phyloP scores from a whole-genome alignment of 768 basidiomycete genomes.

The Tephrocybe sp. region DNA sequence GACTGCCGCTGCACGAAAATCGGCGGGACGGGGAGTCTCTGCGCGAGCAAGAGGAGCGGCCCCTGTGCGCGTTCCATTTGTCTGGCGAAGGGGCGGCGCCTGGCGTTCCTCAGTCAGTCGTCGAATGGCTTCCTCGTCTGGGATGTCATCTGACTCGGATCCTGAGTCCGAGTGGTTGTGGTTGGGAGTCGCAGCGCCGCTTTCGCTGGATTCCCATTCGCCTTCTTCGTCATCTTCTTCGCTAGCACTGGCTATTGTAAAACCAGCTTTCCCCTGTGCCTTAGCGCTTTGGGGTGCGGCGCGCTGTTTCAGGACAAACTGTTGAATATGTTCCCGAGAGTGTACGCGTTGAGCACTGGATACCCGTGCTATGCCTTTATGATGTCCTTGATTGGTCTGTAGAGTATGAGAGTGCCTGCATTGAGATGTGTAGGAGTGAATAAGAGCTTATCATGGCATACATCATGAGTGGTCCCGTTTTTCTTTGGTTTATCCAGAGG shows the following conservation, averaged over 20 bases:
- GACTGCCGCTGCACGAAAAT: constrained; percentile 23
- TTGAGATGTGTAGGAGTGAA: constrained; percentile 10
- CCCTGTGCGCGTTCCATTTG: constrained; percentile 11
- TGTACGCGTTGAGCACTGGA: constrained; percentile 36
- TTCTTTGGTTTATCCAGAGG: constrained; percentile 56
- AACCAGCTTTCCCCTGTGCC: constrained; percentile 47
- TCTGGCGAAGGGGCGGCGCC: constrained; percentile 6
- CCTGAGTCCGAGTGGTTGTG: constrained; percentile 45
- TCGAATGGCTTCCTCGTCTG: constrained; percentile 16
- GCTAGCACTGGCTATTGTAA: constrained; percentile 54
- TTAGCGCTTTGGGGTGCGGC: constrained; percentile 23
- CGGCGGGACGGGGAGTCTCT: constrained; percentile 35
- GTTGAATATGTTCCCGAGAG: constrained; percentile 32
- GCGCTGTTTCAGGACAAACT: constrained; percentile 23
- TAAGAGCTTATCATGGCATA: constrained; percentile 29
- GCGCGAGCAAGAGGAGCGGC: constrained; percentile 28
- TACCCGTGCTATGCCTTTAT: constrained; percentile 27
- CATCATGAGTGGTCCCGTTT: constrained; percentile 42
- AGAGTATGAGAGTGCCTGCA: constrained; percentile 5
- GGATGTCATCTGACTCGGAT: constrained; percentile 32
- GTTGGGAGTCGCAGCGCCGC: constrained; percentile 69
- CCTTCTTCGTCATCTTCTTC: constrained; percentile 54
- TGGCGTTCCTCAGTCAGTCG: constrained; percentile 17
- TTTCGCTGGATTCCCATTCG: constrained; percentile 79
- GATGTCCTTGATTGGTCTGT: constrained; percentile 21